Base-by-base conservation (phyloP, 2,329 filamentous ascomycete genomes). In the Onygena corvina region DNA sequence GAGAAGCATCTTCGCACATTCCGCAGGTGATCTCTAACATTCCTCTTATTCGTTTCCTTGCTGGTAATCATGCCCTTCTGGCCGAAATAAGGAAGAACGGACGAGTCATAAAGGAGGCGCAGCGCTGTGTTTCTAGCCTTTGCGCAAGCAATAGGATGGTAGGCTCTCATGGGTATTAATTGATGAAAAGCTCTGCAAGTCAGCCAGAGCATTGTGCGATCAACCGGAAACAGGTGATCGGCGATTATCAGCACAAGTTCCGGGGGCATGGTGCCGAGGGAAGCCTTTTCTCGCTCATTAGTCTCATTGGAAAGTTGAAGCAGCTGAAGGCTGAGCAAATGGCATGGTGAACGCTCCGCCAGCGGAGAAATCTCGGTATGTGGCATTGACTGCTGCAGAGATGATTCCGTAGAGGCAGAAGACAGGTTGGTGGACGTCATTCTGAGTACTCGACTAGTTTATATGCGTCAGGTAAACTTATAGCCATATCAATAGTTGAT, bases 121-220 rank as follows among this genome's bases (percentile, higher is more conserved):
- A 53, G 29, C 5, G 50, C 11, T 20, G 31, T 31, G 6, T 30
- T n/a, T 14, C 31, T 40, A 16, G 40, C 46, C 16, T 23, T 25
- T 2, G 29, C 33, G 16, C 48, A 46, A 12, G 36, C 7, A 20
- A 14, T 27, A 40, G 20, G 38, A 14, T 42, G 38, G 14, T 42
- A 27, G n/a, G 12, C 38, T 16, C 27, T 27, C 38, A 42, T 42
- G 21, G 38, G 21, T 42, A 42, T 42, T 2, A 23, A 40, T 18
- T 46, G 7, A 27, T 50, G 50, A 14, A 53, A 48, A 2, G 46
- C 21, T 9, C 21, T 59, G 53, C 56, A 59, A 20, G 56, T 52
- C 18, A 58, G 50, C 31, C 51, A 55, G 21, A 60, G 54, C 31
- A 57, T 57, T 30, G 57, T 54, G 18, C 57, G 54, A 35, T 59